phyloP scores from a whole-genome alignment of 192 early-diverging fungal species.

The Coemansia sp. region DNA sequence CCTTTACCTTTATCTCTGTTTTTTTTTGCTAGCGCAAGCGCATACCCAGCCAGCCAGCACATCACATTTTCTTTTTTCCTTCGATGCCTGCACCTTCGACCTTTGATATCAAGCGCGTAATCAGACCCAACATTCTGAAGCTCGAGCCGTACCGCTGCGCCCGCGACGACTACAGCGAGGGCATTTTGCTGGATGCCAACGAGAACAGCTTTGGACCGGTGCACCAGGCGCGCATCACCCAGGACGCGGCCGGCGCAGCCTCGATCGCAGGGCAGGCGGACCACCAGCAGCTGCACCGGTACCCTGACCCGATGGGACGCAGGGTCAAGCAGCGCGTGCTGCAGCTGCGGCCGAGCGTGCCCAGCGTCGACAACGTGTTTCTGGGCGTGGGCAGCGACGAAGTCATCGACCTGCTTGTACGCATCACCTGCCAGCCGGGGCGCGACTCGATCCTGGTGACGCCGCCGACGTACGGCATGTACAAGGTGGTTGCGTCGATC shows the following conservation, averaged over 20 bases:
- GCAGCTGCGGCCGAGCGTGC: conserved; percentile 67
- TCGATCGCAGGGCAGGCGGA: conserved; percentile 18
- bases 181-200: conserved; percentile 98
- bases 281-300: conserved; percentile 75
- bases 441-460: conserved; percentile 91
- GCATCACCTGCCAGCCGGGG: conserved; percentile 88
- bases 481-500: conserved; percentile 86
- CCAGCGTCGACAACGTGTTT: conserved; percentile 75
- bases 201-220: conserved; percentile 91
- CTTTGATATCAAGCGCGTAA: conserved; percentile 64
- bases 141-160: conserved; percentile 96
- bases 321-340: conserved; percentile 78
- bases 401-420: conserved; percentile 86
- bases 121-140: conserved; percentile 80
- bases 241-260: conserved; percentile 21
- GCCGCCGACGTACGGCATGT: conserved; percentile 99
- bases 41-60: background rate
- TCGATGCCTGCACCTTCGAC: conserved; percentile 28
- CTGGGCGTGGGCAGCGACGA: conserved; percentile 98
- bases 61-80: background rate
- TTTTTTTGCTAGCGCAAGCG: no score
- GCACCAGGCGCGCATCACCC: conserved; percentile 42
- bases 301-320: conserved; percentile 94
- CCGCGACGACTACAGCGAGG: conserved; percentile 92
- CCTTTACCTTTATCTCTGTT: background rate